Evolutionary conservation across 2,329 filamentous ascomycete genomes (phyloP), one percentile per base, ranked within the genome.

Genomic region (Scedosporium boydii): DNA sequence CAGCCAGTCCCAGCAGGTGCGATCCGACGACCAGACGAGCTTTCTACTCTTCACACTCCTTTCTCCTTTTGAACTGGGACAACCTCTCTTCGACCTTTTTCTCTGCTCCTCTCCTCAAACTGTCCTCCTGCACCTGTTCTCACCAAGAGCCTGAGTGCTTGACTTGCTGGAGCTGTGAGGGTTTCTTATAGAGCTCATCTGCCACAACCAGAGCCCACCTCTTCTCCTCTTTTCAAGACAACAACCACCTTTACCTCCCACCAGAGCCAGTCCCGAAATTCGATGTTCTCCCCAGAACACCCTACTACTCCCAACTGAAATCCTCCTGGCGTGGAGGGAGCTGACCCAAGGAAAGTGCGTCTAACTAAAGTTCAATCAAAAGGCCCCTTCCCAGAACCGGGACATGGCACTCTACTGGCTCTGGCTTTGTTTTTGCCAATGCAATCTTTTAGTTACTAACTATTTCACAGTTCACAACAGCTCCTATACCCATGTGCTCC

Each of bases 401-500:
- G 9, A 12, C 10, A 38, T 38, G 12, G 6, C 34, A 38, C 10
- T 38, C 34, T 12, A 38, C 34, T 38, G 6, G 51, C 23, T 21
- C 44, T 21, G 18, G 44, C 51, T 23, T 12, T 14, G 23, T 55
- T 23, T 14, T 27, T 27, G 6, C 51, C 21, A 18, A 18, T 48
- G 44, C 44, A 48, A 21, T 48, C 44, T 18, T 48, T 48, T 48
- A 18, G 44, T 21, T 18, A 4, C 44, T 48, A 21, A 48, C 44
- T 21, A 10, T 48, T 21, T 9, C 21, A 4, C 14, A 48, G 18
- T 55, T 23, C 18, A 55, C 27, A 10, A 10, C 27, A 58, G 55
- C 55, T 58, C 55, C 55, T 27, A 6, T 38, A 16, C 59, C 59
- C 46, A 60, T 60, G 59, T 60, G 26, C 59, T 60, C 59, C 1